These are phyloP conservation scores for Neofusicoccum cordaticola DNA, from an alignment of 2,329 filamentous ascomycete genomes.

Conservation along the genomic window DNA sequence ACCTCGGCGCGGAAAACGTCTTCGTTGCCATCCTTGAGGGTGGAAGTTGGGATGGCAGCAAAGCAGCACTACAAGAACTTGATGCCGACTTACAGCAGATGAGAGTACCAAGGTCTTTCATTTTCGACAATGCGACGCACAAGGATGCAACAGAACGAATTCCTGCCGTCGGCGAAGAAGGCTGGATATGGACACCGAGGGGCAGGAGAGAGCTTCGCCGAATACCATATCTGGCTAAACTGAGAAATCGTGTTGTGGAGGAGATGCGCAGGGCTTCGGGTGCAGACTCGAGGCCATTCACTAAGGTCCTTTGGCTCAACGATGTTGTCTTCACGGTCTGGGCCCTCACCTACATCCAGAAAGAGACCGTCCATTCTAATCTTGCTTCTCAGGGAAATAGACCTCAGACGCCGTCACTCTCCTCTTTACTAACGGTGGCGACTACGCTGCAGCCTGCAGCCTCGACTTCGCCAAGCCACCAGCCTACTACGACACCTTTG, in stretches of 20 bases:
- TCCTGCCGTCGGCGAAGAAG: conserved; percentile 38
- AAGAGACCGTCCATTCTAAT: not conserved
- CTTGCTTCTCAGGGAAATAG: conserved; percentile 40
- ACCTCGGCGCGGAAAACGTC: conserved; percentile 62
- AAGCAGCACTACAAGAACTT: conserved; percentile 57
- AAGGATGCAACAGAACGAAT: conserved; percentile 44
- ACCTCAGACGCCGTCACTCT: conserved; percentile 55
- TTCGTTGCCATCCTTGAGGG: conserved; percentile 67
- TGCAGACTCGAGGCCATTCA: conserved; percentile 39
- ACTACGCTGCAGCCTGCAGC: conserved; percentile 62
- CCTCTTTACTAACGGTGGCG: conserved; percentile 57
- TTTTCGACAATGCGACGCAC: conserved; percentile 59
- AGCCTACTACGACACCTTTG: conserved; percentile 62
- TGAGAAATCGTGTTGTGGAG: conserved; percentile 62
- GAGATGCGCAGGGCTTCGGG: conserved; percentile 51
- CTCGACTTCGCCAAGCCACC: conserved; percentile 58
- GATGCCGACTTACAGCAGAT: conserved; percentile 53
- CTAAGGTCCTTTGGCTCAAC: conserved; percentile 61
- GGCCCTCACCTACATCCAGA: not conserved
- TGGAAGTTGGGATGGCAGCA: conserved; percentile 68
- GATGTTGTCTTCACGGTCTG: conserved; percentile 61
- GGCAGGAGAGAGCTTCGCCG: conserved; percentile 58
- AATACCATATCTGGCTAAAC: conserved; percentile 64
- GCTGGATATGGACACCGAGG: conserved; percentile 61
- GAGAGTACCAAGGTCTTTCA: conserved; percentile 55